Base-by-base conservation (phyloP, 495 filamentous ascomycete genomes). In the Jackrogersella multiformis region DNA sequence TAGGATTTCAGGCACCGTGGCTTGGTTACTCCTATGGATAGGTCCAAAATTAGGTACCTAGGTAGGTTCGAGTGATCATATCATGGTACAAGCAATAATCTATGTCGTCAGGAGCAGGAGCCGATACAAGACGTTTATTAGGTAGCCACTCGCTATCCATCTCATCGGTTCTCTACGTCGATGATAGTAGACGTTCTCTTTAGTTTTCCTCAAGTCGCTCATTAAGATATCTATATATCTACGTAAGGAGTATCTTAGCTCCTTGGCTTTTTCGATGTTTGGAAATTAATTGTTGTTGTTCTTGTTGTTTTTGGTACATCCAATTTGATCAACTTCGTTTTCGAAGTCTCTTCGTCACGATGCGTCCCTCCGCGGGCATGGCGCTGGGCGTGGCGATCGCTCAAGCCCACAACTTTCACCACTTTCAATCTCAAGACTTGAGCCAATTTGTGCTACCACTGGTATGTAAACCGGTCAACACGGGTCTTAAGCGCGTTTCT, bases 361-460 rank as follows among this genome's bases (percentile, higher is more conserved):
- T 70, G 67, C 67, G 56, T 49, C 55, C 52, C 21, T 36, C 52
- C n/a, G 42, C 56, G 0, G 67, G 56, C 23, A 18, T 53, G 13
- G 28, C 36, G 28, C 30, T 70, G 12, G 61, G 60, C 52, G 20
- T 70, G n/a, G 39, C 51, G n/a, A 6, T 53, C 10, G 45, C 49
- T 41, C 34, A 61, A 46, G 60, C 49, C 8, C 38, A 60, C 13
- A 12, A 54, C 8, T 15, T 52, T 8, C 49, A 53, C 16, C 2
- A 6, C 30, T 16, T 49, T 24, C 45, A 60, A 46, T 56, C 39
- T 10, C 41, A 28, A 9, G 5, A 70, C 21, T 24, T 61, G 28
- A 70, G 56, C 41, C 34, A 65, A n/a, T 70, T 57, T 38, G 67
- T 70, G 21, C 52, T 76, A 53, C 66, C 66, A 52, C 28, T 54